A percentile compares a stretch with the other conserved stretches of the same genome.
Conservation (phyloP, 306 rosid species). For the Malus fusca region DNA sequence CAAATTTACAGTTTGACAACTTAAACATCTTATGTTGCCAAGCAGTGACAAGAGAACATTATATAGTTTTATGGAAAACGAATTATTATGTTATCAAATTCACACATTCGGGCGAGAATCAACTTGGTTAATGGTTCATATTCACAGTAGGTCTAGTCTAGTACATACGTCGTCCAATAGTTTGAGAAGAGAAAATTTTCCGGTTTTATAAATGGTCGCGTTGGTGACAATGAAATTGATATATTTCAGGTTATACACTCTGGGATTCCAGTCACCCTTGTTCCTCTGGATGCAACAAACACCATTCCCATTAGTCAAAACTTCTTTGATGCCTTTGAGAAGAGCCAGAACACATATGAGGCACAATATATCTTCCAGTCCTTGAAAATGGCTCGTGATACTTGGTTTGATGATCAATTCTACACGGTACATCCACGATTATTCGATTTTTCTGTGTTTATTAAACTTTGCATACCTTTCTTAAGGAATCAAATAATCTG, state of each 20-base stretch:
- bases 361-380: conserved; percentile 76
- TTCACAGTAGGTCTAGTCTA: neutral
- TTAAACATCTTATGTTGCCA: no score
- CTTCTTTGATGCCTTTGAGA: conserved; percentile 60
- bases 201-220: neutral
- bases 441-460: neutral
- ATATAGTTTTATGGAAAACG: neutral
- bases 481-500: conserved; percentile 11
- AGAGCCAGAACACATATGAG: conserved; percentile 56
- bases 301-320: conserved; percentile 62
- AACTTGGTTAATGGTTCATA: neutral
- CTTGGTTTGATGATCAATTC: conserved; percentile 61
- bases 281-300: conserved; percentile 90
- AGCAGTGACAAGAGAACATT: neutral
- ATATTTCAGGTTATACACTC: conserved; percentile 73
- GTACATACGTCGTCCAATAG: no score
- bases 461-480: neutral
- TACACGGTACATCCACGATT: conserved; percentile 41
- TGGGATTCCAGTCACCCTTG: conserved; percentile 82
- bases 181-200: neutral
- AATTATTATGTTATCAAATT: neutral
- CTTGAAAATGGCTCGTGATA: conserved; percentile 74
- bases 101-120: neutral
- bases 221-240: neutral
- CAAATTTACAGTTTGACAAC: no score